Conservation (phyloP, 225 moss, liverwort and hornwort genomes). For the Polytrichum formosum region DNA sequence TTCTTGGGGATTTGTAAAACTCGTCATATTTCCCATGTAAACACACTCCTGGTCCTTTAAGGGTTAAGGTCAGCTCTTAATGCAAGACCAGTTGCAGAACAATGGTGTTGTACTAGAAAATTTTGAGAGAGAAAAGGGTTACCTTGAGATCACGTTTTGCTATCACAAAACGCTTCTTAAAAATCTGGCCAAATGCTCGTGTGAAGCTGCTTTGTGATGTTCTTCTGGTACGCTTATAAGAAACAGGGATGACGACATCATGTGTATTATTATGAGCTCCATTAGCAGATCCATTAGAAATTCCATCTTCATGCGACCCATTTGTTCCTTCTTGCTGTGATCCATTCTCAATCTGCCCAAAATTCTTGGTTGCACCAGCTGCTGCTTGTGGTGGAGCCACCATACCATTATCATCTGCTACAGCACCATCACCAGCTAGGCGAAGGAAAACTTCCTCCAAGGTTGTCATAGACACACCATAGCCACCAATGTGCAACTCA, state of each 20-base stretch:
- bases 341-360: conserved; percentile 13
- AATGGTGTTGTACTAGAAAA: no score
- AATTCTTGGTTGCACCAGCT: not conserved
- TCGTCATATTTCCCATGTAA: no score
- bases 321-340: conserved; percentile 9
- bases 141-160: conserved; percentile 96
- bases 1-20: no score
- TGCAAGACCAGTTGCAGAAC: no score
- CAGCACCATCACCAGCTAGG: conserved; percentile 46
- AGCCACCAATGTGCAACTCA: conserved; percentile 64
- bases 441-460: conserved; percentile 96
- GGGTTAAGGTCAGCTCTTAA: no score
- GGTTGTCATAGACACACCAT: conserved; percentile 96
- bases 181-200: conserved; percentile 66
- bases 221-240: conserved; percentile 9
- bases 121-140: not conserved
- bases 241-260: conserved; percentile 40
- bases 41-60: no score
- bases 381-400: not conserved
- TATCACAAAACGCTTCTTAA: conserved; percentile 78
- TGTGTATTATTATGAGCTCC: conserved; percentile 4
- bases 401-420: conserved; percentile 7
- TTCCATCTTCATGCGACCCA: conserved; percentile 13
- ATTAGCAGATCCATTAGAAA: not conserved
- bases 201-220: conserved; percentile 41